Conservation (phyloP, 108 stramenopile genomes). For the Nitzschia palea region DNA sequence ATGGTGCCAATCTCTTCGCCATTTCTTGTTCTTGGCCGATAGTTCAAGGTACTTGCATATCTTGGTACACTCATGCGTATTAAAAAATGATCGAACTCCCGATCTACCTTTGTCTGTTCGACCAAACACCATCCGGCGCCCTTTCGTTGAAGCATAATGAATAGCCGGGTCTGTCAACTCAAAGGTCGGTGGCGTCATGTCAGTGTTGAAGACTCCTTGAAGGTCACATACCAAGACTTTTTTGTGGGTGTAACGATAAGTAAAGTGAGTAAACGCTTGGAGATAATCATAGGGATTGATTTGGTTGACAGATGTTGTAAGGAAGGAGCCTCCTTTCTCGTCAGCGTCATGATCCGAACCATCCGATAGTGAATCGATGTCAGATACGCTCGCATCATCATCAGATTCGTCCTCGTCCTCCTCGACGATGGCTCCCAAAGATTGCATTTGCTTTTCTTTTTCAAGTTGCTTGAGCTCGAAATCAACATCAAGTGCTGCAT, state of each 20-base stretch:
- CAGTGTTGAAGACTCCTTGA: conserved; percentile 61
- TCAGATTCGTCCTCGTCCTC: conserved; percentile 46
- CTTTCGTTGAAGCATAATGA: conserved; percentile 43
- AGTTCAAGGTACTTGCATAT: conserved; percentile 56
- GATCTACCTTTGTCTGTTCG: conserved; percentile 52
- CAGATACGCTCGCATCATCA: conserved; percentile 12
- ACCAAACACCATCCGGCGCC: conserved; percentile 43
- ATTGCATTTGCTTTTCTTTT: not conserved
- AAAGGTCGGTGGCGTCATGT: conserved; percentile 48
- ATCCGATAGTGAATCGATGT: not conserved
- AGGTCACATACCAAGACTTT: conserved; percentile 57
- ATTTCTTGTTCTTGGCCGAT: conserved; percentile 44
- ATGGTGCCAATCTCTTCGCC: conserved; percentile 31
- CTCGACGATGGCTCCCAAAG: not conserved
- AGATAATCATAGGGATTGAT: conserved; percentile 52
- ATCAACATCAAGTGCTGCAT: conserved; percentile 19
- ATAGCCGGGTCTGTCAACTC: conserved; percentile 69
- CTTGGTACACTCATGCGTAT: conserved; percentile 52
- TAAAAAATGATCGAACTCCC: conserved; percentile 54
- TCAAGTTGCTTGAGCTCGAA: conserved; percentile 13
- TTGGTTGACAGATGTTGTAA: not conserved
- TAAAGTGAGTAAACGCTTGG: conserved; percentile 56
- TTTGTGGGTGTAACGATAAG: conserved; percentile 46
- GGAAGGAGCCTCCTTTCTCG: not conserved
- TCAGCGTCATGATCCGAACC: not conserved